Percentiles rank a stretch among this genome's conserved stretches.
phyloP scores from a whole-genome alignment of 1,139 yeast species.

The Wickerhamiella infanticola region DNA sequence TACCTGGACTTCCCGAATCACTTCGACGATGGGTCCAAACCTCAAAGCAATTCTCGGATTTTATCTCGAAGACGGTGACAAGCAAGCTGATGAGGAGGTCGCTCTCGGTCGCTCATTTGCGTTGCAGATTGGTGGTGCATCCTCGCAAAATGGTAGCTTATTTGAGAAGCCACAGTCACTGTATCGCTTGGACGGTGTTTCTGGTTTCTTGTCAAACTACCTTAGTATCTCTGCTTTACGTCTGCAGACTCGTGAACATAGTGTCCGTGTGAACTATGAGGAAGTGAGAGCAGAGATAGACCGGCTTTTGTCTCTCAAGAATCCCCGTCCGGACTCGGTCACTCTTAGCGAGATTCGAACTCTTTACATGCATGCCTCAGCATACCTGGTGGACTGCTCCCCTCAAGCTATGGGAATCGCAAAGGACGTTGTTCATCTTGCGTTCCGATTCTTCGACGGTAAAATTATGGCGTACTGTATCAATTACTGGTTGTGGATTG shows the following conservation, averaged over 20 bases:
- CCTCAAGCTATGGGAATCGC: slow-evolving; percentile 2
- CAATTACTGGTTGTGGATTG: slow-evolving; percentile 66
- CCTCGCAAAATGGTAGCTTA: not conserved
- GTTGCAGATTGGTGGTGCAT: slow-evolving; percentile 66
- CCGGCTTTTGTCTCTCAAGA: not conserved
- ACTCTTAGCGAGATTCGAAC: slow-evolving; percentile 1
- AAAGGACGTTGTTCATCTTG: slow-evolving; percentile 17
- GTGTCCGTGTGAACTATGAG: not conserved
- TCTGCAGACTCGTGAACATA: not conserved
- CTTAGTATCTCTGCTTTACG: slow-evolving; percentile 6
- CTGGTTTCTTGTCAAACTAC: slow-evolving; percentile 64
- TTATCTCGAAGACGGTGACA: slow-evolving; percentile 40
- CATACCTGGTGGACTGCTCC: slow-evolving; percentile 1
- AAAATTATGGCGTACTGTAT: slow-evolving; percentile 50
- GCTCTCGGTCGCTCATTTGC: slow-evolving; percentile 84
- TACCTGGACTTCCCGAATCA: slow-evolving; percentile 45
- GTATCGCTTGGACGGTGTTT: slow-evolving; percentile 34
- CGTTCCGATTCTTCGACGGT: slow-evolving; percentile 24
- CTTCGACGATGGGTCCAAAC: slow-evolving; percentile 51
- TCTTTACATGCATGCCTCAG: slow-evolving; percentile 6
- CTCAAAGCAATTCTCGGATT: slow-evolving; percentile 63
- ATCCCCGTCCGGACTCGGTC: slow-evolving; percentile 4
- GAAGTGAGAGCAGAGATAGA: slow-evolving; percentile 2
- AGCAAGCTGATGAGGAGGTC: slow-evolving; percentile 24
- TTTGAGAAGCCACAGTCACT: not conserved